Conservation (phyloP, 129 eudicot species). For the carrot (Daucus carota) region DH1_v3.0 NC_030386.2:29168501-29169000, state of each 20-base stretch:
- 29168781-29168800: slow-evolving; percentile 72
- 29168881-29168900: background rate
- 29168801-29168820: slow-evolving; percentile 77
- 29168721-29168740: slow-evolving; percentile 94
- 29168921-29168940: background rate
- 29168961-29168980: no score
- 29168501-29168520: slow-evolving; percentile 88
- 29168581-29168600: slow-evolving; percentile 23
- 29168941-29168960: no score
- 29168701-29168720: slow-evolving; percentile 90
- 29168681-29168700: slow-evolving; percentile 85
- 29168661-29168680: slow-evolving; percentile 83
- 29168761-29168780: slow-evolving; percentile 96
- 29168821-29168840: slow-evolving; percentile 30
- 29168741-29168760: slow-evolving; percentile 94
- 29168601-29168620: slow-evolving; percentile 25
- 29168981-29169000: no score
- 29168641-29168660: slow-evolving; percentile 23
- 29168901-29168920: background rate
- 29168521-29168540: slow-evolving; percentile 39
- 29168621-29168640: slow-evolving; percentile 10
- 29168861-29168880: slow-evolving; percentile 12
- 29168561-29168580: slow-evolving; percentile 22
- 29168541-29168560: slow-evolving; percentile 27
- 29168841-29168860: slow-evolving; percentile 46